Conservation (phyloP, 2,329 filamentous ascomycete genomes). For the Hymenoscyphus albidus region DNA sequence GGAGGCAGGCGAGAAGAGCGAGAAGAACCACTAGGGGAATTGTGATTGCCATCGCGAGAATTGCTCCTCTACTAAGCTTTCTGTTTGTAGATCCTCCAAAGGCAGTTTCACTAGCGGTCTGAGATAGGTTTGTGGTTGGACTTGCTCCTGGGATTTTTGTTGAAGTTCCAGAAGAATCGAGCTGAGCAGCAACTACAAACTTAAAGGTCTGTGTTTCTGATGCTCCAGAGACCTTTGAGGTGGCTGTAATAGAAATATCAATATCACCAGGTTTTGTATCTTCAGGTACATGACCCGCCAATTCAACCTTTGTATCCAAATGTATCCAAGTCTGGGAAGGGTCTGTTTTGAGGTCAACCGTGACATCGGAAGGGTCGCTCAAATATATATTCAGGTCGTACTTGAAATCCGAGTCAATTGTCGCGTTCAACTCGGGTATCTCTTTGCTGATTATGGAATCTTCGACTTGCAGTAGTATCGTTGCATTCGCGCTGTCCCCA, state of each 20-base stretch:
- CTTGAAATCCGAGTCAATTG: conserved; percentile 25
- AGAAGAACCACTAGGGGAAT: conserved; percentile 23
- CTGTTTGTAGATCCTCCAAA: not conserved
- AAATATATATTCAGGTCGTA: conserved; percentile 27
- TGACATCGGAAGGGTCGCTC: conserved; percentile 24
- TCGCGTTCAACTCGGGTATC: conserved; percentile 27
- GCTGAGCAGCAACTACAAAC: conserved; percentile 16
- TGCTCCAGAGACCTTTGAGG: conserved; percentile 19
- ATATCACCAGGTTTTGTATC: conserved; percentile 16
- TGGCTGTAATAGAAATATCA: conserved; percentile 26
- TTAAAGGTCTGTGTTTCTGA: conserved; percentile 24
- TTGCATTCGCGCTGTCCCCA: conserved; percentile 55
- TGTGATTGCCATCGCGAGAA: conserved; percentile 28
- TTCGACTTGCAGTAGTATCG: conserved; percentile 39
- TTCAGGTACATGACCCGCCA: conserved; percentile 28
- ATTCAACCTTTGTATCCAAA: conserved; percentile 27
- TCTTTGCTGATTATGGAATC: conserved; percentile 23
- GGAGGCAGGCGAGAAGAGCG: conserved; percentile 20
- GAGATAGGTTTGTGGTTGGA: conserved; percentile 7
- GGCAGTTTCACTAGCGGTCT: conserved; percentile 1
- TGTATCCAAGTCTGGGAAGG: conserved; percentile 27
- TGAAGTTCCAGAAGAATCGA: conserved; percentile 6
- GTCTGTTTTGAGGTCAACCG: conserved; percentile 19
- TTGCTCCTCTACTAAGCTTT: conserved; percentile 18
- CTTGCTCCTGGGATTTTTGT: conserved; percentile 9